A percentile compares a stretch with the other conserved stretches of the same genome.
Evolutionary conservation across 2,329 filamentous ascomycete genomes (phyloP).

Genomic region (Alternaria dauci): DNA sequence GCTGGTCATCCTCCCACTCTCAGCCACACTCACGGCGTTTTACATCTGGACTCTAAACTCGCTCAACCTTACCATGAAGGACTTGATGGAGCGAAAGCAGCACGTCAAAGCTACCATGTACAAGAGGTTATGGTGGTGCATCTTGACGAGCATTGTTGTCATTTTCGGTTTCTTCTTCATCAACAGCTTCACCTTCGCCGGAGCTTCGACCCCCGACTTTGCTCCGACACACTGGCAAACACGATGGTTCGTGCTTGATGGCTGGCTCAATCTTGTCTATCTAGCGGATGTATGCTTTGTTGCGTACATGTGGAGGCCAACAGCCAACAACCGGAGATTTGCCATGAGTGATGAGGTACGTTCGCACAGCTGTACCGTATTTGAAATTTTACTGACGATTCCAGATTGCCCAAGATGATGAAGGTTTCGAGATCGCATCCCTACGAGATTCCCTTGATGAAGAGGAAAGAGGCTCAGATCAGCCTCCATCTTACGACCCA

Average conservation of each 20-base stretch:
- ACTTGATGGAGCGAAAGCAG: constrained; percentile 93
- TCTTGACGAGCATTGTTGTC: constrained; percentile 87
- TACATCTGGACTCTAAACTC: constrained; percentile 99
- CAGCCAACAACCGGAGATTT: constrained; percentile 94
- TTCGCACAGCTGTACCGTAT: neutral
- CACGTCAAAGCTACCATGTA: constrained; percentile 95
- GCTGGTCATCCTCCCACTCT: constrained; percentile 90
- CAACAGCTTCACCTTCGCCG: constrained; percentile 95
- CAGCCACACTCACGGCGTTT: constrained; percentile 91
- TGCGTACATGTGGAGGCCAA: constrained; percentile 95
- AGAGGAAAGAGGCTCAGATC: constrained; percentile 59
- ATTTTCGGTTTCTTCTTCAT: constrained; percentile 99
- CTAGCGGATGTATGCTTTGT: constrained; percentile 91
- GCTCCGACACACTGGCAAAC: constrained; percentile 98
- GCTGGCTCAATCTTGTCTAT: constrained; percentile 97
- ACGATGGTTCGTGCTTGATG: constrained; percentile 95
- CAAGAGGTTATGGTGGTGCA: constrained; percentile 98
- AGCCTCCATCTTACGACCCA: constrained; percentile 53
- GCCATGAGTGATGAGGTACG: constrained; percentile 95
- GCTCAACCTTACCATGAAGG: constrained; percentile 92
- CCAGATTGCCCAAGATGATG: constrained; percentile 93
- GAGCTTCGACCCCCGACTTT: constrained; percentile 83
- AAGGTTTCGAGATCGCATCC: constrained; percentile 95
- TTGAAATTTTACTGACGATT: constrained; percentile 40
- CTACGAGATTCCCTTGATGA: constrained; percentile 79